Evolutionary conservation across 306 rosid genomes (phyloP).

Genomic region (Prunus mume): DNA sequence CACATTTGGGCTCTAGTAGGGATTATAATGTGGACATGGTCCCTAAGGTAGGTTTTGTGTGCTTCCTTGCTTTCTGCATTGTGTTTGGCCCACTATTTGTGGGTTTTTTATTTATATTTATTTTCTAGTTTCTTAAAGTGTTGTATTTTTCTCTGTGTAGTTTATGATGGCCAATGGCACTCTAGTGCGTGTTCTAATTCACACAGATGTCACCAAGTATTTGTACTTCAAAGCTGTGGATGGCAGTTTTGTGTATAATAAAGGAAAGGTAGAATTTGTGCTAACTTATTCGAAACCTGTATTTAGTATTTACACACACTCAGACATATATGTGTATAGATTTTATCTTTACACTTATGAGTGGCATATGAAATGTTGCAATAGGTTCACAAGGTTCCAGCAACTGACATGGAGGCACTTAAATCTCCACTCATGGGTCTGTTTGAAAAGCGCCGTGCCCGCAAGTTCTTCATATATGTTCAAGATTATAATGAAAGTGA

Average conservation of each 20-base stretch:
- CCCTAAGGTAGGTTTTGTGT: constrained; percentile 62
- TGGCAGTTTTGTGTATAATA: constrained; percentile 63
- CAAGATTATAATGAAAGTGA: constrained; percentile 70
- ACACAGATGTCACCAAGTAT: constrained; percentile 95
- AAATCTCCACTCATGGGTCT: constrained; percentile 95
- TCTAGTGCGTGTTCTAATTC: constrained; percentile 92
- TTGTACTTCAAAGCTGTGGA: constrained; percentile 93
- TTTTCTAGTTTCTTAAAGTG: background rate
- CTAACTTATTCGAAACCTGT: background rate
- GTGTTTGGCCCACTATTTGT: background rate
- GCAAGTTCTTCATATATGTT: constrained; percentile 89
- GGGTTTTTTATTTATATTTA: background rate
- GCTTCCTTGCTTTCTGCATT: background rate
- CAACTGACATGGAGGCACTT: constrained; percentile 89
- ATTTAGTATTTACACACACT: background rate
- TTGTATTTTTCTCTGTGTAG: constrained; percentile 31
- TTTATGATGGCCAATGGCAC: constrained; percentile 98
- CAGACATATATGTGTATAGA: background rate
- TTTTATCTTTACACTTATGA: constrained; percentile 10
- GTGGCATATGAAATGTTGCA: constrained; percentile 19
- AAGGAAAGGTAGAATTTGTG: constrained; percentile 55
- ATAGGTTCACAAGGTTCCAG: constrained; percentile 92
- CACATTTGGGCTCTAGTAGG: constrained; percentile 87
- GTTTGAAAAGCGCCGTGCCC: constrained; percentile 93
- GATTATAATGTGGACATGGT: constrained; percentile 96